Conservation (phyloP, 169 alveolate genomes). For the Plasmodium gallinaceum region DNA sequence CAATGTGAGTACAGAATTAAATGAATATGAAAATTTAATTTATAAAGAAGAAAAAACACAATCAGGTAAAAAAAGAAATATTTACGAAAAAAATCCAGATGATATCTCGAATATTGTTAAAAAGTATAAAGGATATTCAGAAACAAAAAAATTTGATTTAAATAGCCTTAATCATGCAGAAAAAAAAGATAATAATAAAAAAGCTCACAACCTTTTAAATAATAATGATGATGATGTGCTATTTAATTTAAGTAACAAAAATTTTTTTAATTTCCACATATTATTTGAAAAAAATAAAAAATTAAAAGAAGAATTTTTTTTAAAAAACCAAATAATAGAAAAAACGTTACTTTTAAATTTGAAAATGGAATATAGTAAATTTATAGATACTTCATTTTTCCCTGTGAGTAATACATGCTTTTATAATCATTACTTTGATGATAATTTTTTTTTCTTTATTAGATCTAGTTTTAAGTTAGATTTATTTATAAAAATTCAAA, state of each 20-base stretch:
- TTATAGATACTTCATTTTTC: conserved; percentile 23
- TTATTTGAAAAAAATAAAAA: conserved; percentile 14
- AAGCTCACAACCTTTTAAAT: background rate
- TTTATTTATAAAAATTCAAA: conserved; percentile 22
- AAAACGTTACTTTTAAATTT: conserved; percentile 23
- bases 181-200: background rate
- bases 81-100: no score
- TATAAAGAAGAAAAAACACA: no score
- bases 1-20: no score
- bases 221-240: background rate
- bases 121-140: no score
- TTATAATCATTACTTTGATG: conserved; percentile 31
- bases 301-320: background rate
- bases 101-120: no score
- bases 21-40: no score
- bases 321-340: conserved; percentile 12
- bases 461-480: conserved; percentile 14
- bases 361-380: conserved; percentile 2
- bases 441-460: conserved; percentile 27
- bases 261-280: conserved; percentile 7
- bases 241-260: conserved; percentile 4
- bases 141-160: no score
- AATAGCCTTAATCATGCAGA: no score
- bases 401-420: conserved; percentile 22
- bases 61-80: no score